Evolutionary conservation across 2,329 filamentous ascomycete species (phyloP).

Genomic region (Westerdykella ornata): DNA sequence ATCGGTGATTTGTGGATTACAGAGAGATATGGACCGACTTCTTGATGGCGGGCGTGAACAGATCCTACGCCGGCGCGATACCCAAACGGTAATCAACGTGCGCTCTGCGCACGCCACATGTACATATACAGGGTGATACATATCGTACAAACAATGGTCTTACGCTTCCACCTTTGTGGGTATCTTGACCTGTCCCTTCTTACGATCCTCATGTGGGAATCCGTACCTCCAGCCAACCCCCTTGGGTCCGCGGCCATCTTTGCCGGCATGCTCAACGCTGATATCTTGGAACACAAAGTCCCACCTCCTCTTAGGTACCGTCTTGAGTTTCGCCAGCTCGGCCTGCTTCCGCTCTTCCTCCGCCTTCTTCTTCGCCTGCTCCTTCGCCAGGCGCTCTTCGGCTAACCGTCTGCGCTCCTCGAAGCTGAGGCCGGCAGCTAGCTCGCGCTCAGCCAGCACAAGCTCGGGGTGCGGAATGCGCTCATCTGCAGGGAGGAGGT

Average conservation of each 20-base stretch:
- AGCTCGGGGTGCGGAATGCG: conserved; percentile 60
- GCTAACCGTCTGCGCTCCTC: conserved; percentile 34
- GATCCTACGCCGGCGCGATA: background rate
- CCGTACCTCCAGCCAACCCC: conserved; percentile 57
- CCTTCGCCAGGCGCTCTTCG: conserved; percentile 18
- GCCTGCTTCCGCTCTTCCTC: conserved; percentile 40
- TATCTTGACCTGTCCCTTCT: conserved; percentile 58
- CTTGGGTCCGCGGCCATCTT: conserved; percentile 47
- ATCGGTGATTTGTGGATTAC: conserved; percentile 31
- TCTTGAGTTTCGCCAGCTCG: conserved; percentile 40
- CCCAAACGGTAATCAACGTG: background rate
- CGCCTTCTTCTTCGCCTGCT: conserved; percentile 35
- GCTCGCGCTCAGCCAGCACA: conserved; percentile 41
- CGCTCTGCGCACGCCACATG: conserved; percentile 18
- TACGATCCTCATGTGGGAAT: conserved; percentile 55
- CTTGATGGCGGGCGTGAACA: too few species aligned
- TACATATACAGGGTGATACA: conserved; percentile 18
- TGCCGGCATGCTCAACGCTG: conserved; percentile 50
- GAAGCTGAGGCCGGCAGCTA: conserved; percentile 21
- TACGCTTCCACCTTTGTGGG: conserved; percentile 51
- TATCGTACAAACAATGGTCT: conserved; percentile 15
- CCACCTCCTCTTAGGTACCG: conserved; percentile 48
- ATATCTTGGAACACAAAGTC: conserved; percentile 56
- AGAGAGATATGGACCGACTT: too few species aligned
- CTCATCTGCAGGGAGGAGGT: conserved; percentile 55